phyloP scores from a whole-genome alignment of 208 protist genomes.

The Jaenimonas drosophilae region DNA sequence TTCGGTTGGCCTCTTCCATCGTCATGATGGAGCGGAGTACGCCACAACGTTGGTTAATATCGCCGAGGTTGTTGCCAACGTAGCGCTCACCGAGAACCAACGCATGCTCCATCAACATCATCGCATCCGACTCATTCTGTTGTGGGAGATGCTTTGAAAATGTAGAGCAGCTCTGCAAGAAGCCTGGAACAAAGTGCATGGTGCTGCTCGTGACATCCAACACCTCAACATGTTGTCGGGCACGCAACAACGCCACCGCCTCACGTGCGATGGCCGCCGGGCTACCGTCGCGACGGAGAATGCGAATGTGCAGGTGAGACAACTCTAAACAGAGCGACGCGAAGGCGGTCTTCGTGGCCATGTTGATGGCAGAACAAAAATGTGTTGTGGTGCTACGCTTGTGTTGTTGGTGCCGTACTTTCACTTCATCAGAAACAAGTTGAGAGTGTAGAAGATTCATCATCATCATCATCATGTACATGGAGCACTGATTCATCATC shows the following conservation, averaged over 20 bases:
- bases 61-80: constrained; percentile 19
- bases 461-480: too few relatives aligned
- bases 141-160: constrained; percentile 29
- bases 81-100: constrained; percentile 27
- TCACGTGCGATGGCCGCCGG: constrained; percentile 19
- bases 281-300: constrained; percentile 56
- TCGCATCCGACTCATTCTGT: constrained; percentile 14
- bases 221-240: constrained; percentile 11
- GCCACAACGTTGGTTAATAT: constrained; percentile 52
- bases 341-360: background rate
- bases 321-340: constrained; percentile 53
- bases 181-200: constrained; percentile 27
- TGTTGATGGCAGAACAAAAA: background rate
- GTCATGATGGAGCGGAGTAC: constrained; percentile 46
- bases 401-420: too few relatives aligned
- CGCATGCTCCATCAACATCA: constrained; percentile 29
- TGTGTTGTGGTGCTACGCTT: too few relatives aligned
- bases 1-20: constrained; percentile 18
- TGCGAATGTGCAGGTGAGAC: constrained; percentile 50
- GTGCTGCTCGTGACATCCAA: constrained; percentile 10
- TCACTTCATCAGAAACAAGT: too few relatives aligned
- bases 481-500: too few relatives aligned
- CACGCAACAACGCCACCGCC: constrained; percentile 35
- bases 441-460: background rate
- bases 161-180: constrained; percentile 52